Conservation (phyloP, 495 filamentous ascomycete species). For the Talaromyces proteolyticus region DNA sequence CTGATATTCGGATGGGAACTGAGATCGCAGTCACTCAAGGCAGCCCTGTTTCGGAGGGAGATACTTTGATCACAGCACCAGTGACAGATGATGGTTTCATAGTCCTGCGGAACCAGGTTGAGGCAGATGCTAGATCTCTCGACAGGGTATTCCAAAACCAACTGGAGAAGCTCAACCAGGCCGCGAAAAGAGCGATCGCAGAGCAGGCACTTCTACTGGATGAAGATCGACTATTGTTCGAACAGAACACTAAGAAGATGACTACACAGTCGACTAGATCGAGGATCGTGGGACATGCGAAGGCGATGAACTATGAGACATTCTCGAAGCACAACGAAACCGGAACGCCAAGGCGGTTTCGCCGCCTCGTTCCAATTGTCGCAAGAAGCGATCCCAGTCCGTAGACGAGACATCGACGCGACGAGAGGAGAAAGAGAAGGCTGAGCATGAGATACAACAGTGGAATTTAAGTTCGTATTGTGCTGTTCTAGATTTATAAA, state of each 20-base stretch:
- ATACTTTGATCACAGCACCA: too few species aligned
- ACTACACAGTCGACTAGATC: conserved; percentile 21
- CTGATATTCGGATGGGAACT: too few species aligned
- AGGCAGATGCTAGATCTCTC: too few species aligned
- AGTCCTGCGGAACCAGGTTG: too few species aligned
- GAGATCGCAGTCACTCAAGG: too few species aligned
- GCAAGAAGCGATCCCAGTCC: conserved; percentile 11
- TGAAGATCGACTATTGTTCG: conserved; percentile 17
- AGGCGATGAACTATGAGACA: conserved; percentile 31
- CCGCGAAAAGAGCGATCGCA: conserved; percentile 25
- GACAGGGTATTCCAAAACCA: too few species aligned
- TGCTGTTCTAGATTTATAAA: conserved; percentile 11
- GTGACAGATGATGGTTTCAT: too few species aligned
- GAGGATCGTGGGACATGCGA: conserved; percentile 21
- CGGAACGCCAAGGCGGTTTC: conserved; percentile 15
- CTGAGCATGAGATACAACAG: conserved; percentile 10
- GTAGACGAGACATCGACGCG: conserved; percentile 7
- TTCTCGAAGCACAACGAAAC: conserved; percentile 24
- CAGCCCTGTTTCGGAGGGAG: too few species aligned
- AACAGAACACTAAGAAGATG: conserved; percentile 24
- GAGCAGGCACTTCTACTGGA: conserved; percentile 19
- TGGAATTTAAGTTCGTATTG: conserved; percentile 13
- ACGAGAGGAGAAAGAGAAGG: conserved; percentile 12
- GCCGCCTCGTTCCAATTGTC: not conserved
- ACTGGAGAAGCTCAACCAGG: too few species aligned